Base-by-base conservation (phyloP, 2,329 filamentous ascomycete genomes). In the Colletotrichum scovillei region DNA sequence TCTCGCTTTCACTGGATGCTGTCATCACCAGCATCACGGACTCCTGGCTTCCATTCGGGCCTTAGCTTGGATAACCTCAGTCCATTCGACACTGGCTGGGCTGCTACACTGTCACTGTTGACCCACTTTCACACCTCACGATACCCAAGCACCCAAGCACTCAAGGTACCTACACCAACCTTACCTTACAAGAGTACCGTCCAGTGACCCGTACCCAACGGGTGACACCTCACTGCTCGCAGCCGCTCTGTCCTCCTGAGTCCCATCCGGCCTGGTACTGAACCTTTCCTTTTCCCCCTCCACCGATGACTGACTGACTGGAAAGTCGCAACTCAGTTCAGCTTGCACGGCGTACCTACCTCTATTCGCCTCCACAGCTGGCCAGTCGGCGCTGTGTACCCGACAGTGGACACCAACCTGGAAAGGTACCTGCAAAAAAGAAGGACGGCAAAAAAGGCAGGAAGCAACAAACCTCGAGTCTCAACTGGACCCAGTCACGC, bases 401-500 rank as follows among this genome's bases (percentile, higher is more conserved):
- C 4, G 14, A 42, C 38, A 42, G 12, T 42, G 12, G 38, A 42
- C 38, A 42, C 5, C 24, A 60, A 35, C 32, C 32, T 35, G 32
- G 32, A 12, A 60, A 28, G 42, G 26, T n/a, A 53, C 32, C 32
- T 35, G 3, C 57, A 32, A 55, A 19, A n/a, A 63, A 53, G 32
- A 69, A 63, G 53, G 58, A 28, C 5, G 8, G 28, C 16, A 24
- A 52, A 11, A n/a, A 70, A 59, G 46, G 52, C 32, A 69, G 28
- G 14, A 60, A 32, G n/a, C 28, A 26, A 26, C 64, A 73, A 67
- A 66, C 55, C 59, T 69, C 46, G 14, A 42, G 38, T 16, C 38
- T 42, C 38, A 65, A 66, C 70, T 65, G 66, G 66, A 73, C 70
- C 64, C 70, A 60, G 53, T 68, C 46, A 49, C 67, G 70, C 57